These are phyloP conservation scores for Pseudocercospora crystallina DNA, from an alignment of 2,329 filamentous ascomycete species.

Conservation along the genomic window DNA sequence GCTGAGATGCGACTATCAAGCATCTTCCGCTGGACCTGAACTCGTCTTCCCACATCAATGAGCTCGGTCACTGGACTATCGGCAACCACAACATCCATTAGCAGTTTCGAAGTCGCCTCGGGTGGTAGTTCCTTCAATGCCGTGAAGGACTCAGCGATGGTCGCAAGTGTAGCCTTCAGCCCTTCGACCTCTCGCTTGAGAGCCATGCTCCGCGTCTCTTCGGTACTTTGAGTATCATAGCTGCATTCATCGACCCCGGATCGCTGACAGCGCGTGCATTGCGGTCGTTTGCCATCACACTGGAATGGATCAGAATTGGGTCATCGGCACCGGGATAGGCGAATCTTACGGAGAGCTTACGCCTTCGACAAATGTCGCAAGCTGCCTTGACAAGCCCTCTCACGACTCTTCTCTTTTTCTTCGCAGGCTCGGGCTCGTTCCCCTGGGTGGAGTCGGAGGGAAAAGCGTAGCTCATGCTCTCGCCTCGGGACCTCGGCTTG, in stretches of 20 bases:
- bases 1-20: conserved; percentile 2
- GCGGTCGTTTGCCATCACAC: conserved; percentile 8
- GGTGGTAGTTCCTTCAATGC: conserved; percentile 6
- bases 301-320: too few relatives aligned
- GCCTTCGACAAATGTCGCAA: background rate
- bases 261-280: conserved; percentile 4
- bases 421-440: background rate
- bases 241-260: background rate
- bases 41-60: conserved; percentile 1
- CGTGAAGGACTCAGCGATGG: conserved; percentile 4
- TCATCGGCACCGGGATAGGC: too few relatives aligned
- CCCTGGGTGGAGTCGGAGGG: too few relatives aligned
- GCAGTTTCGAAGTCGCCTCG: conserved; percentile 1
- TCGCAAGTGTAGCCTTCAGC: conserved; percentile 2
- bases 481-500: too few relatives aligned
- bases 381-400: conserved; percentile 1
- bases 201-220: conserved; percentile 7
- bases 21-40: conserved; percentile 2
- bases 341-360: conserved; percentile 2
- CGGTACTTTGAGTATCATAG: conserved; percentile 6
- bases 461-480: too few relatives aligned
- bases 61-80: conserved; percentile 2
- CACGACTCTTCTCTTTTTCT: conserved; percentile 1
- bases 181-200: conserved; percentile 9
- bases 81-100: background rate